These are phyloP conservation scores for Diplodia mutila DNA, from an alignment of 2,329 filamentous ascomycete species.

Conservation along the genomic window DNA sequence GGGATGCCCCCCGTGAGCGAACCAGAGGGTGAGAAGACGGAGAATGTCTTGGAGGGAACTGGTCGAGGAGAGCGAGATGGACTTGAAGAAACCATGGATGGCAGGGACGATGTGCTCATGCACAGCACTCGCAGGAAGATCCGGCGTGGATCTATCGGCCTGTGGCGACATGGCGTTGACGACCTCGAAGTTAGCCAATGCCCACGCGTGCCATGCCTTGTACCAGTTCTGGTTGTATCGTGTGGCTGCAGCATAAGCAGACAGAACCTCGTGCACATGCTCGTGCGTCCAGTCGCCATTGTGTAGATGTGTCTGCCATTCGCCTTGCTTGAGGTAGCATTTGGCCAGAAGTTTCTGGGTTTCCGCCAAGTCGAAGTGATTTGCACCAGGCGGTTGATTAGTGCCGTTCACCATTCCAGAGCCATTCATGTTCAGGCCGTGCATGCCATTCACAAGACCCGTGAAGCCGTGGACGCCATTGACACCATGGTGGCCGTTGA, in stretches of 20 bases:
- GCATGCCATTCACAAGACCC: slow-evolving; percentile 53
- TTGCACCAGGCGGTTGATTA: slow-evolving; percentile 31
- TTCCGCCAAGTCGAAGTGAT: slow-evolving; percentile 52
- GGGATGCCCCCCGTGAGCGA: slow-evolving; percentile 83
- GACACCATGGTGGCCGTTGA: slow-evolving; percentile 49
- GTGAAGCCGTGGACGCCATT: slow-evolving; percentile 52
- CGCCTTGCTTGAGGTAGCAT: slow-evolving; percentile 93
- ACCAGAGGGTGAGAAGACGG: slow-evolving; percentile 91
- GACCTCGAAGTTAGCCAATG: slow-evolving; percentile 96
- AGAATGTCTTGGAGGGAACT: slow-evolving; percentile 96
- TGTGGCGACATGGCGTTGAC: slow-evolving; percentile 78
- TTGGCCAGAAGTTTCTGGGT: slow-evolving; percentile 79
- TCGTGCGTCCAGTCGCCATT: slow-evolving; percentile 88
- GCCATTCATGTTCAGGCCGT: slow-evolving; percentile 49
- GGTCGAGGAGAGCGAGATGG: slow-evolving; percentile 85
- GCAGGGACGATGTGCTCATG: slow-evolving; percentile 91
- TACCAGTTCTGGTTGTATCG: slow-evolving; percentile 95
- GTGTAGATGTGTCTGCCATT: slow-evolving; percentile 89
- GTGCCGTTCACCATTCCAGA: slow-evolving; percentile 37
- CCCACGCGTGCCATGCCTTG: slow-evolving; percentile 99
- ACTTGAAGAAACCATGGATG: slow-evolving; percentile 95
- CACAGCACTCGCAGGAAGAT: slow-evolving; percentile 69
- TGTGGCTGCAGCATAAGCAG: slow-evolving; percentile 90
- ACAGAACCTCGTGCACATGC: slow-evolving; percentile 82
- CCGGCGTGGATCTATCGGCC: slow-evolving; percentile 61